These are phyloP conservation scores for Osmanthus fragrans DNA, from an alignment of 257 asterid genomes.

Conservation along the genomic window DNA sequence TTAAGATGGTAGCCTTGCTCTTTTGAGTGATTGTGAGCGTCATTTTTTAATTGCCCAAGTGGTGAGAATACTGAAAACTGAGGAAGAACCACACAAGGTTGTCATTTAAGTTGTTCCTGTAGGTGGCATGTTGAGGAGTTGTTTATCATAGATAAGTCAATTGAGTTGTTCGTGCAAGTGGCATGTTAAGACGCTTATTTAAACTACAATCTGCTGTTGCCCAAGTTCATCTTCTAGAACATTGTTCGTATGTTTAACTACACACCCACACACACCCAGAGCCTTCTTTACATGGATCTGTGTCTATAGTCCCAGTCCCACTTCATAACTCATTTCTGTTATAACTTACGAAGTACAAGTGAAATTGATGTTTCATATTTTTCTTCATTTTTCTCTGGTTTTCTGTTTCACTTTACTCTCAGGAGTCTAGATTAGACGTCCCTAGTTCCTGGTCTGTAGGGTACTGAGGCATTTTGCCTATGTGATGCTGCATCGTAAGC, in stretches of 20 bases:
- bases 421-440: conserved; percentile 1
- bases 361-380: conserved; percentile 4
- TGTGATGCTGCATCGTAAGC: not conserved
- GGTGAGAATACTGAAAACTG: conserved; percentile 4
- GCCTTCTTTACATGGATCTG: not conserved
- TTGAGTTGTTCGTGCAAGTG: not conserved
- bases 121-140: conserved; percentile 2
- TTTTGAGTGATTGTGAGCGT: not conserved
- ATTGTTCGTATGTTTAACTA: not conserved
- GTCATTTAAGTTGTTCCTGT: conserved; percentile 2
- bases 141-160: not conserved
- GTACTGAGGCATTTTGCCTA: not conserved
- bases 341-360: not conserved
- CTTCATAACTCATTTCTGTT: conserved; percentile 4
- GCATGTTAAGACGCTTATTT: not conserved
- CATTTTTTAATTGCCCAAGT: not conserved
- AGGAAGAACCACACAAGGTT: conserved; percentile 3
- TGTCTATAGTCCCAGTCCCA: conserved; percentile 6
- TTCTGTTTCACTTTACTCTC: not conserved
- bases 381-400: not conserved
- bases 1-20: not conserved
- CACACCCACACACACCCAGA: not conserved
- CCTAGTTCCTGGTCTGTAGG: not conserved
- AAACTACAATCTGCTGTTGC: not conserved
- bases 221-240: not conserved